Evolutionary conservation across 352 stramenopile species (phyloP).

Genomic region (Thraustochytrium sp.): DNA sequence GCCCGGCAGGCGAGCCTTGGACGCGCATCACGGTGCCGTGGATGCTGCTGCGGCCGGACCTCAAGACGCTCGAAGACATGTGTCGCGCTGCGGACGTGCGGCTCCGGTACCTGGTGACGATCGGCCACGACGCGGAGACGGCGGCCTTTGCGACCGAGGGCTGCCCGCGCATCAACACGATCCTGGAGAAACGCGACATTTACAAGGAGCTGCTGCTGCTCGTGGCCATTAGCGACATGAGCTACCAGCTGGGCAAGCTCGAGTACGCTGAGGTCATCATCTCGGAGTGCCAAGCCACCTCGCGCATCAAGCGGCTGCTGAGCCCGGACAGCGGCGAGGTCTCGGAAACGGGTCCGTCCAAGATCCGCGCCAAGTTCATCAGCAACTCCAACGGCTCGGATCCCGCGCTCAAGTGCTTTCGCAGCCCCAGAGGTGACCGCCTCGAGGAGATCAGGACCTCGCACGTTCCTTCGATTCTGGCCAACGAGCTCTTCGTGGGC

Average conservation of each 20-base stretch:
- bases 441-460: neutral
- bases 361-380: constrained; percentile 19
- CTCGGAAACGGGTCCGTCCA: neutral
- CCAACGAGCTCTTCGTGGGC: constrained; percentile 4
- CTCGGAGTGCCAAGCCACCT: neutral
- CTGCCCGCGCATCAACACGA: constrained; percentile 29
- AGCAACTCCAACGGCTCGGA: neutral
- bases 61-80: constrained; percentile 33
- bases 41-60: constrained; percentile 41
- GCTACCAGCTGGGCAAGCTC: constrained; percentile 27
- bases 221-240: neutral
- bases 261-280: constrained; percentile 10
- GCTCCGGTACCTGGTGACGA: neutral
- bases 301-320: neutral
- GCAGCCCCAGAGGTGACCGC: neutral
- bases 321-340: neutral
- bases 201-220: constrained; percentile 19
- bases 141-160: constrained; percentile 15
- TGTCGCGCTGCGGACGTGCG: neutral
- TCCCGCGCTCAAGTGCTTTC: constrained; percentile 25
- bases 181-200: constrained; percentile 20
- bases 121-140: constrained; percentile 14
- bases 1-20: neutral
- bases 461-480: constrained; percentile 8
- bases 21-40: constrained; percentile 30